Conservation (phyloP, 257 asterid genomes). For the Solanum etuberosum region DNA sequence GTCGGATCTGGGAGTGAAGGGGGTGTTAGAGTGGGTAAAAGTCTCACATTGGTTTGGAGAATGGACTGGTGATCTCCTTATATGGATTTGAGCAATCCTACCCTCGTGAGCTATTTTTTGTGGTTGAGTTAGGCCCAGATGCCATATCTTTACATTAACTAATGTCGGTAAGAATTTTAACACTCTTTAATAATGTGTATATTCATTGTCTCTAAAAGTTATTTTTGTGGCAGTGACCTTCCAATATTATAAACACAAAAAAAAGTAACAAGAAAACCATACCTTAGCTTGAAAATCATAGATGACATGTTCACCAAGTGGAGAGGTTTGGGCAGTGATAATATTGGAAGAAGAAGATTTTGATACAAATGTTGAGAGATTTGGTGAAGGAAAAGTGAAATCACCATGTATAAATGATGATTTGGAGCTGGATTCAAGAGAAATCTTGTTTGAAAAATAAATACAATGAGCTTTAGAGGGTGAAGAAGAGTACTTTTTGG, state of each 20-base stretch:
- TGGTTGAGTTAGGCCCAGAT: too few relatives aligned
- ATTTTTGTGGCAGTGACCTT: background rate
- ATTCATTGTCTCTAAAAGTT: rapidly evolving
- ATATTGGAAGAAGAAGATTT: background rate
- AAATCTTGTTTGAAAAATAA: background rate
- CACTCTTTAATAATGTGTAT: too few relatives aligned
- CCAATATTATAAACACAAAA: background rate
- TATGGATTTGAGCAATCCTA: too few relatives aligned
- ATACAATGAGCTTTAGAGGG: background rate
- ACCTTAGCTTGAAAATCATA: background rate
- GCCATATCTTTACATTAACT: too few relatives aligned
- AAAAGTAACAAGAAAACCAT: background rate
- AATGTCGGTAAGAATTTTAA: background rate
- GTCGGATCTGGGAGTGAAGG: too few relatives aligned
- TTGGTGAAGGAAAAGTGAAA: background rate
- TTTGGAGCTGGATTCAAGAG: background rate
- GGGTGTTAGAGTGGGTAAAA: too few relatives aligned
- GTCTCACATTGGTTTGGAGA: too few relatives aligned
- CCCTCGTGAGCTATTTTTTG: too few relatives aligned
- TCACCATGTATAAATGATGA: background rate
- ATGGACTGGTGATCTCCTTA: too few relatives aligned
- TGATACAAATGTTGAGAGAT: background rate
- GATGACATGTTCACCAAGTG: background rate
- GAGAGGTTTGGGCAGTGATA: background rate
- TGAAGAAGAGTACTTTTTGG: background rate